phyloP scores from a whole-genome alignment of 257 asterid species.

The Capsicum pubescens region DNA sequence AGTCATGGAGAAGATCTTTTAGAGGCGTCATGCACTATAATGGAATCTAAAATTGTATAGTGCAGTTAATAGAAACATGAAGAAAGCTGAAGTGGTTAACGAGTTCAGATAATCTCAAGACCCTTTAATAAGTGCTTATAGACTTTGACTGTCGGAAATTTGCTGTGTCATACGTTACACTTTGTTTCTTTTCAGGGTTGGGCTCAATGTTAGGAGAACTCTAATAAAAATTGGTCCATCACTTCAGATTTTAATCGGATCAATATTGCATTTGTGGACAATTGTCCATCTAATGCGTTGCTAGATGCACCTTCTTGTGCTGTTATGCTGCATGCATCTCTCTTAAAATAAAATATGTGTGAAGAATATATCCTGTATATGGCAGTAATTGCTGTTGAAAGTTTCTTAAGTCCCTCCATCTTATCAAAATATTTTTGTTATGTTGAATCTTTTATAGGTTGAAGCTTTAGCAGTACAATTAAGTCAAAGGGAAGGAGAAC shows the following conservation, averaged over 20 bases:
- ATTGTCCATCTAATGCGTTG: not conserved
- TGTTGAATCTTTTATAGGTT: constrained; percentile 51
- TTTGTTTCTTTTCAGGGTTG: not conserved
- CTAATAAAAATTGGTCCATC: not conserved
- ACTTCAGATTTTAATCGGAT: not conserved
- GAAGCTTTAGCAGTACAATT: constrained; percentile 90
- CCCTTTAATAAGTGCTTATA: not conserved
- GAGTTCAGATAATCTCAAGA: not conserved
- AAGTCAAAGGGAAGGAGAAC: constrained; percentile 91
- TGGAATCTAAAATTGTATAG: not conserved
- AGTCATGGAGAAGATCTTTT: not conserved
- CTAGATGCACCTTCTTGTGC: not conserved
- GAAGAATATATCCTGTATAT: not conserved
- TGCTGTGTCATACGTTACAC: not conserved
- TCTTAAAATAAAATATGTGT: not conserved
- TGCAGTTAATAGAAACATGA: constrained; percentile 4
- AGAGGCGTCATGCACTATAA: not conserved
- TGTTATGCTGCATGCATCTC: constrained; percentile 3
- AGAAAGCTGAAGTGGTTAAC: not conserved
- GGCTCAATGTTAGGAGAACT: not conserved
- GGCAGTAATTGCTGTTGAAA: not conserved
- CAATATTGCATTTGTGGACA: not conserved
- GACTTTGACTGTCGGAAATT: not conserved
- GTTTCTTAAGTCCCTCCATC: not conserved
- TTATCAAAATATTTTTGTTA: not conserved